Evolutionary conservation across 1,139 yeast species (phyloP), one percentile per base, ranked within the genome.

Genomic region (Kodamaea arcana): DNA sequence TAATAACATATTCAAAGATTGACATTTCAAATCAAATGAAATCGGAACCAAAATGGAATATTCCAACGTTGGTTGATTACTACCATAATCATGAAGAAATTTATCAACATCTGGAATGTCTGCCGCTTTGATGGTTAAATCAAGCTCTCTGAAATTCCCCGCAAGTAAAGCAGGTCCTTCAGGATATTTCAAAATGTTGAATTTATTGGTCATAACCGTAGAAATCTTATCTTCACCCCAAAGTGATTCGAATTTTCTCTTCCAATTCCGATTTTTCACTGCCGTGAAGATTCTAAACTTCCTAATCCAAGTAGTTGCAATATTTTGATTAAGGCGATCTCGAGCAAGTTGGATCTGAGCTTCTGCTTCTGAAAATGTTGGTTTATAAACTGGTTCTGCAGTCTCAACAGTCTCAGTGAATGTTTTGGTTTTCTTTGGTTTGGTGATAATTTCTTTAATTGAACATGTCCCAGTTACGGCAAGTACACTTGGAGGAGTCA

Each of bases 281-380:
- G 43, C 29, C 15, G 56, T 50, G 46, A 60, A 67, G 13, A 48
- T 38, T 25, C 46, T 51, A 44, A 43, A 66, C 39, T 62, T 66
- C 31, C 49, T 43, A 20, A 83, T 71, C 97, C 97, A 90, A 0
- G 94, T 76, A 15, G 66, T 67, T 0, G 92, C 75, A 26, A 84
- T 62, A 41, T 83, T 76, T 33, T 47, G 42, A 29, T 68, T 58
- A 15, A 73, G 58, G 14, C 54, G 46, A 5, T 60, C 57, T 31
- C 47, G 52, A 0, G 79, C 78, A 4, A 50, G 36, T 5, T 51
- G 52, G 4, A 75, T 61, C 15, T 56, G 46, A 4, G 41, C 43
- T 11, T 54, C 50, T 0, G 66, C 67, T 32, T 62, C 60, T 23
- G 49, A 50, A 15, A 45, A 46, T 2, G 23, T 45, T 43, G 8